A percentile compares a stretch with the other conserved stretches of the same genome.
phyloP scores from a whole-genome alignment of 1,284 basidiomycete genomes.

The Melampsora larici-populina region DNA sequence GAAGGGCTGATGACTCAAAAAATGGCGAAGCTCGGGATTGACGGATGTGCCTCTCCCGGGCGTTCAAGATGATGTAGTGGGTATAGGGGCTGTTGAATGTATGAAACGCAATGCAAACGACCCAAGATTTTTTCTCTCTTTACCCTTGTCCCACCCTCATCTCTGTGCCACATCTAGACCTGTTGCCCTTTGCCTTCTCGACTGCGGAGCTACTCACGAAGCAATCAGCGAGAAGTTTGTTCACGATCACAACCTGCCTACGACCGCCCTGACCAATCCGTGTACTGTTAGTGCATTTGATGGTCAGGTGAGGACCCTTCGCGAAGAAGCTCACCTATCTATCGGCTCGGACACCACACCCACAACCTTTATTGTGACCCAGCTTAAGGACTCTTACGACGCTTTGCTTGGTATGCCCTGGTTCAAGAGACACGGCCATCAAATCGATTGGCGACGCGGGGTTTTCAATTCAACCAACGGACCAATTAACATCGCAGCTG shows the following conservation, averaged over 20 bases:
- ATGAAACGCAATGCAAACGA: neutral
- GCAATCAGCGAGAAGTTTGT: too few relatives aligned
- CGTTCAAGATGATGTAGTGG: neutral
- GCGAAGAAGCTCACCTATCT: neutral
- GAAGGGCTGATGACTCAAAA: too few relatives aligned
- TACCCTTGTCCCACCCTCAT: neutral
- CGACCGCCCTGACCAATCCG: neutral
- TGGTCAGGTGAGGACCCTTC: neutral
- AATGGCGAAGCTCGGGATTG: too few relatives aligned
- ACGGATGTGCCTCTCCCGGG: too few relatives aligned
- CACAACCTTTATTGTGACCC: conserved; percentile 9
- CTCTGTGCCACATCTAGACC: neutral
- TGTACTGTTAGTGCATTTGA: neutral
- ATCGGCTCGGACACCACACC: neutral
- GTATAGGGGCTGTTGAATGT: neutral
- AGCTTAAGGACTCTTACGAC: conserved; percentile 7
- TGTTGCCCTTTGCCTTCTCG: neutral
- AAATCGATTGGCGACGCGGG: neutral
- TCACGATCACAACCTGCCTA: neutral
- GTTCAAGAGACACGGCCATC: neutral
- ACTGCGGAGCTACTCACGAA: neutral
- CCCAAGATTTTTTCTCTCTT: neutral
- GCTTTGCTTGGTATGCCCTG: conserved; percentile 24
- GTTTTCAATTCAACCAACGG: neutral
- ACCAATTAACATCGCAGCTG: neutral